Evolutionary conservation across 129 eudicot species (phyloP).

Genomic region (Rutidosis leptorrhynchoides): DNA sequence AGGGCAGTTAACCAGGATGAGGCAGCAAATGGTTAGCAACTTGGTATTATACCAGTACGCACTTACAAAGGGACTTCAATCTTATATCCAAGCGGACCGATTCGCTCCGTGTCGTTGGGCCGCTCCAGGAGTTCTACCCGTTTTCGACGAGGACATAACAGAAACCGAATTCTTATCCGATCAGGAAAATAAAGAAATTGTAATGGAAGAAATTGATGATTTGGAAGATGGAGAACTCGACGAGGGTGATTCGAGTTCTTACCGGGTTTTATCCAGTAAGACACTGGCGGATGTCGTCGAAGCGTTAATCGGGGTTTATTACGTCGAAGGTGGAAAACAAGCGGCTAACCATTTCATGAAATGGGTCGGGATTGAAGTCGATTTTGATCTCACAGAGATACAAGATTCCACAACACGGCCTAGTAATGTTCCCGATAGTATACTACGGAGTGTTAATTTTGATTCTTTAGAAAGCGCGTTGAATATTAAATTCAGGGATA

Average conservation of each 20-base stretch:
- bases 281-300: slow-evolving; percentile 98
- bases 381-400: slow-evolving; percentile 59
- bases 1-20: slow-evolving; percentile 97
- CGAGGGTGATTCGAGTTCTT: slow-evolving; percentile 83
- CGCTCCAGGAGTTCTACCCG: slow-evolving; percentile 97
- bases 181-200: slow-evolving; percentile 29
- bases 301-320: slow-evolving; percentile 88
- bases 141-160: slow-evolving; percentile 86
- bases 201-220: slow-evolving; percentile 51
- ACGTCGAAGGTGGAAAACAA: slow-evolving; percentile 87
- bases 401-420: slow-evolving; percentile 39
- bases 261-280: slow-evolving; percentile 92
- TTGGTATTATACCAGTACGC: slow-evolving; percentile 83
- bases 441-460: slow-evolving; percentile 72
- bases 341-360: slow-evolving; percentile 96
- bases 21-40: slow-evolving; percentile 99
- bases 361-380: slow-evolving; percentile 92
- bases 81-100: slow-evolving; percentile 95
- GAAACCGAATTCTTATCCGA: slow-evolving; percentile 65
- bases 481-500: slow-evolving; percentile 58
- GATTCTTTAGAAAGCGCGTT: slow-evolving; percentile 65
- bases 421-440: slow-evolving; percentile 58
- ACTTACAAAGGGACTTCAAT: slow-evolving; percentile 79
- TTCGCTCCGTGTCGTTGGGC: slow-evolving; percentile 99
- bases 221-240: slow-evolving; percentile 96